Evolutionary conservation across 2,329 filamentous ascomycete species (phyloP).

Genomic region (Nemania serpens): DNA sequence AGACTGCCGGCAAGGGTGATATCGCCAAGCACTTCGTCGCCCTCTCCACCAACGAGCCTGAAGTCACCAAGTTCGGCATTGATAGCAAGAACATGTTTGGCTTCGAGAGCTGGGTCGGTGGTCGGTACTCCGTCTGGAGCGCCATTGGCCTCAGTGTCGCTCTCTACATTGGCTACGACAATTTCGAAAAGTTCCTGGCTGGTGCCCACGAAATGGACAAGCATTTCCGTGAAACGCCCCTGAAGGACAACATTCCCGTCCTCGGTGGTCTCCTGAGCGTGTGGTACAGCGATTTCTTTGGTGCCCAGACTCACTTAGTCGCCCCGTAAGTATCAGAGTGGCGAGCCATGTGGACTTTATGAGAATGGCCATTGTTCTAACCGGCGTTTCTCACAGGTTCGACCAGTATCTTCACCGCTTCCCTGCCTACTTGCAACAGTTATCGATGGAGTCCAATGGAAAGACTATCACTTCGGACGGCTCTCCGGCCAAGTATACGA

Average conservation of each 20-base stretch:
- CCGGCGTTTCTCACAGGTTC: slow-evolving; percentile 60
- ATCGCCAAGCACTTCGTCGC: slow-evolving; percentile 99
- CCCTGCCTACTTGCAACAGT: slow-evolving; percentile 97
- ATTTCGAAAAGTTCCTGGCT: slow-evolving; percentile 94
- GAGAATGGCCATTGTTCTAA: slow-evolving; percentile 1
- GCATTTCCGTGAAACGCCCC: slow-evolving; percentile 89
- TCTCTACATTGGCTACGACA: slow-evolving; percentile 94
- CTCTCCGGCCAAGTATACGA: slow-evolving; percentile 94
- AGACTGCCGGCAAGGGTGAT: slow-evolving; percentile 73
- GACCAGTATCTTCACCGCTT: slow-evolving; percentile 99
- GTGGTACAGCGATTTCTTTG: slow-evolving; percentile 99
- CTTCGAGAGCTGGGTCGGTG: slow-evolving; percentile 98
- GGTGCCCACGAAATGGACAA: slow-evolving; percentile 98
- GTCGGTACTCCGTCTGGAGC: slow-evolving; percentile 98
- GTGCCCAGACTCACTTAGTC: slow-evolving; percentile 95
- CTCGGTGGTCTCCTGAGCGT: slow-evolving; percentile 92
- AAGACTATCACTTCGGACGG: slow-evolving; percentile 93
- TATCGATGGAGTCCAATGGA: slow-evolving; percentile 99
- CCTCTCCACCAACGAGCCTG: slow-evolving; percentile 90
- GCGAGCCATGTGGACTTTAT: background rate
- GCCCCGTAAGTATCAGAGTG: slow-evolving; percentile 70
- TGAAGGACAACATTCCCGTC: slow-evolving; percentile 93
- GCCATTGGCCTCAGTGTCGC: slow-evolving; percentile 95
- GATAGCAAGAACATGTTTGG: slow-evolving; percentile 99
- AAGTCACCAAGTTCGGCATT: slow-evolving; percentile 98